Evolutionary conservation across 371 early-diverging fungal genomes (phyloP).

Genomic region (Mortierella sp.): DNA sequence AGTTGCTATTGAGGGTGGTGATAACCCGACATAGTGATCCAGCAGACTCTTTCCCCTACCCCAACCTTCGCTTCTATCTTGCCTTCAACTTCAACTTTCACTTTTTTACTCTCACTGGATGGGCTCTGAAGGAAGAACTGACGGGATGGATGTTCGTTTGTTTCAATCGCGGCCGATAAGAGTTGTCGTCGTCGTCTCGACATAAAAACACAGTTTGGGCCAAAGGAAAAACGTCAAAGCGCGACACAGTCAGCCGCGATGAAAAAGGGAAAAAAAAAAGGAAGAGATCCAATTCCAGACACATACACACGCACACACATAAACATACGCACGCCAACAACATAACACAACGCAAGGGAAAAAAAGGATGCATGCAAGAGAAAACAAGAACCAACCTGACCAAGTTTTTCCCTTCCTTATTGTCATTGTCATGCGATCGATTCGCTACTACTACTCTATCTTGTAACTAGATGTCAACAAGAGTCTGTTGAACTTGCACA

Average conservation of each 20-base stretch:
- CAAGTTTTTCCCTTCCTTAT: conserved; percentile 3
- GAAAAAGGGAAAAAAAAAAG: neutral
- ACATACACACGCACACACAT: neutral
- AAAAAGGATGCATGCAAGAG: neutral
- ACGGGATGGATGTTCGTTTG: neutral
- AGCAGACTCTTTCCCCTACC: neutral
- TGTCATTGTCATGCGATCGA: neutral
- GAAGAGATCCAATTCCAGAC: neutral
- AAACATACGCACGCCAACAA: neutral
- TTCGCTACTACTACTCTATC: neutral
- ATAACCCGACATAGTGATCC: neutral
- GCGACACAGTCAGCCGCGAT: neutral
- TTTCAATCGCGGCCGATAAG: neutral
- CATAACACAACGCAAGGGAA: neutral
- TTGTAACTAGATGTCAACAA: conserved; percentile 70
- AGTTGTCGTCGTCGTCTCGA: neutral
- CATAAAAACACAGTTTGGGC: neutral
- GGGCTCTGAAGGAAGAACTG: neutral
- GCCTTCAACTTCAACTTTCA: neutral
- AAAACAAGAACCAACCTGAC: neutral
- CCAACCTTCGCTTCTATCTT: neutral
- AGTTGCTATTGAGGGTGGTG: neutral
- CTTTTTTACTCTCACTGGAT: neutral
- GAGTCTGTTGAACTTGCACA: conserved; percentile 69
- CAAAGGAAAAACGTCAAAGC: conserved; percentile 3